Evolutionary conservation across 1,284 basidiomycete genomes (phyloP).

Genomic region (Cryptococcus maquisensis): DNA sequence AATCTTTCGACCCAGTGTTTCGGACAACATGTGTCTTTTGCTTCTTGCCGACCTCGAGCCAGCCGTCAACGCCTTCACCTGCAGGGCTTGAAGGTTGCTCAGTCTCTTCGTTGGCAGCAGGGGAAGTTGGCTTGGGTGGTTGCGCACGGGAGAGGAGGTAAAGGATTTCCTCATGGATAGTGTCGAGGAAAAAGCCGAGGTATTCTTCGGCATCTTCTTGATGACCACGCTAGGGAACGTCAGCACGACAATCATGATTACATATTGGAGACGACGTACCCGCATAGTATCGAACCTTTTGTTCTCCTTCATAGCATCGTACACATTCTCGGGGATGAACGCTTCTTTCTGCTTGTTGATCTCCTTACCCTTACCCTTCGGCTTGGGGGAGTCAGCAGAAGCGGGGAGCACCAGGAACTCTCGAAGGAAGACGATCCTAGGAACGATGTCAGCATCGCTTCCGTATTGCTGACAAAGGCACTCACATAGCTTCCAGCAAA

Average conservation of each 20-base stretch:
- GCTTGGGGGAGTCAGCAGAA: conserved; percentile 6
- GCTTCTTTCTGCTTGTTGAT: conserved; percentile 52
- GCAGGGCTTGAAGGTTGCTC: conserved; percentile 45
- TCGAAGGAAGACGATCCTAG: conserved; percentile 65
- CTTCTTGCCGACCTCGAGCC: conserved; percentile 90
- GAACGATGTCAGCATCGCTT: neutral
- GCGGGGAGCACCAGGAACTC: conserved; percentile 57
- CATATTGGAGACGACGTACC: conserved; percentile 52
- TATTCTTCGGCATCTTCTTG: conserved; percentile 99
- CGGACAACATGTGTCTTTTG: conserved; percentile 80
- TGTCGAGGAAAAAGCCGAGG: conserved; percentile 94
- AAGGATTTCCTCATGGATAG: conserved; percentile 87
- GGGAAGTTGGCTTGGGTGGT: conserved; percentile 42
- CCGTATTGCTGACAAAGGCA: conserved; percentile 1
- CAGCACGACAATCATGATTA: conserved; percentile 2
- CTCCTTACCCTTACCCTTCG: conserved; percentile 21
- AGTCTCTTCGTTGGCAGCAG: conserved; percentile 40
- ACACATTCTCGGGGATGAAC: conserved; percentile 84
- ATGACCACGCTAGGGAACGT: conserved; percentile 64
- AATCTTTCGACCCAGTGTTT: conserved; percentile 72
- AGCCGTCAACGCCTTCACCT: conserved; percentile 51
- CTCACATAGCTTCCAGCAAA: conserved; percentile 69
- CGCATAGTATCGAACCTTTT: conserved; percentile 91
- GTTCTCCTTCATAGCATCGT: conserved; percentile 93
- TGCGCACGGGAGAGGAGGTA: conserved; percentile 54